Percentiles rank a stretch among this genome's conserved stretches.
Conservation (phyloP, 352 stramenopile genomes). For the Lagenidium giganteum region DNA sequence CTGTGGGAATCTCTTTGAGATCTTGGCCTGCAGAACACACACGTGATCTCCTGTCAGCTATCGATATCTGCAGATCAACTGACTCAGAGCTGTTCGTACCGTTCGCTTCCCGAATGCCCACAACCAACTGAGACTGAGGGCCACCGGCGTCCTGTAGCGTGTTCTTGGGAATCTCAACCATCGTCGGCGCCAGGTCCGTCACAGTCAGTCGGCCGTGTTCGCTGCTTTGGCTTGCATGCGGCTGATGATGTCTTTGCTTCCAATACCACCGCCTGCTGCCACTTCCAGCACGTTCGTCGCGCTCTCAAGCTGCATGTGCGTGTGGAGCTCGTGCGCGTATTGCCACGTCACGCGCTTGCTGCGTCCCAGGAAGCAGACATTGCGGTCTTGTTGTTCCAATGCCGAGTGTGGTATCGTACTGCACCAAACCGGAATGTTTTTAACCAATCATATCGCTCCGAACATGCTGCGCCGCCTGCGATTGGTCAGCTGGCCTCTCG, state of each 20-base stretch:
- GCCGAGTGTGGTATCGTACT: no score
- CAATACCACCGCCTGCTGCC: constrained; percentile 35
- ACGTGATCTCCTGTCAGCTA: constrained; percentile 15
- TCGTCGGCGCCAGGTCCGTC: constrained; percentile 37
- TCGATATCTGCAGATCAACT: no score
- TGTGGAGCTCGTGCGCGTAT: constrained; percentile 33
- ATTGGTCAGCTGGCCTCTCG: no score
- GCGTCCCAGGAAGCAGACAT: no score
- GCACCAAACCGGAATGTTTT: no score
- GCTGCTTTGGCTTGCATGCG: no score
- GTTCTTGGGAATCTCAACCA: constrained; percentile 30
- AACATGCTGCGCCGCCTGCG: constrained; percentile 13
- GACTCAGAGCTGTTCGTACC: no score
- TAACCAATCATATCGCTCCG: no score
- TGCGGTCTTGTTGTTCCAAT: no score
- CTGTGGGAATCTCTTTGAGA: constrained; percentile 18
- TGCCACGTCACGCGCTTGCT: constrained; percentile 51
- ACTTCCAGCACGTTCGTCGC: constrained; percentile 42
- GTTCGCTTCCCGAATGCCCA: constrained; percentile 27
- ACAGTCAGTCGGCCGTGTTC: no score
- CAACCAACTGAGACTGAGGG: constrained; percentile 18
- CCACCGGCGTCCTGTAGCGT: constrained; percentile 14
- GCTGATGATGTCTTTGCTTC: constrained; percentile 39
- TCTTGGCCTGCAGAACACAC: constrained; percentile 29
- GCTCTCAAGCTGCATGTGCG: constrained; percentile 38